These are phyloP conservation scores for Diphasiastrum complanatum DNA, from an alignment of 83 land plant genomes.

Conservation along the genomic window DNA sequence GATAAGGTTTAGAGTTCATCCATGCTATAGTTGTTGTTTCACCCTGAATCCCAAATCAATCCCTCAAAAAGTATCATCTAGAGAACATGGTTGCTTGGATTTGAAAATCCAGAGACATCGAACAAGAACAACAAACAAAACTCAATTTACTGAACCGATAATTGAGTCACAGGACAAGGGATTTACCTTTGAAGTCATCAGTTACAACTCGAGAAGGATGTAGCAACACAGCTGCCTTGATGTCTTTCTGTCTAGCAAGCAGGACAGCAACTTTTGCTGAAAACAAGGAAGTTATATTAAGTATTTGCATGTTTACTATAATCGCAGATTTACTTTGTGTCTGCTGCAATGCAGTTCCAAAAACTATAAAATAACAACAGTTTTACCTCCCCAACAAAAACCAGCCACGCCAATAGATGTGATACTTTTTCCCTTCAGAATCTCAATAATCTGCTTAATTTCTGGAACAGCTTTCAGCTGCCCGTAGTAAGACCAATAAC, in stretches of 20 bases:
- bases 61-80: too few relatives aligned
- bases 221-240: constrained; percentile 7
- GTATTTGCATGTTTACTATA: not conserved
- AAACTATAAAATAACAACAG: not conserved
- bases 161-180: too few relatives aligned
- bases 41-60: too few relatives aligned
- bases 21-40: too few relatives aligned
- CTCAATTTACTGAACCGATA: not conserved
- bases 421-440: constrained; percentile 3
- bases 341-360: too few relatives aligned
- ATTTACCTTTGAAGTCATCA: constrained; percentile 6
- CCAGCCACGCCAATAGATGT: constrained; percentile 11
- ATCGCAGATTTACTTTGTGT: not conserved
- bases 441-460: not conserved
- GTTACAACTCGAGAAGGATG: constrained; percentile 3
- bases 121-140: not conserved
- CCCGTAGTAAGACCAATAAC: not conserved
- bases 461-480: constrained; percentile 4
- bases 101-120: too few relatives aligned
- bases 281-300: not conserved
- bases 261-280: constrained; percentile 10
- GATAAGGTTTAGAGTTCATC: too few relatives aligned
- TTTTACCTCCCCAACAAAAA: constrained; percentile 12
- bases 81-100: too few relatives aligned
- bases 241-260: not conserved